phyloP scores from a whole-genome alignment of 169 alveolate genomes.

The Plasmodium yoelii region DNA sequence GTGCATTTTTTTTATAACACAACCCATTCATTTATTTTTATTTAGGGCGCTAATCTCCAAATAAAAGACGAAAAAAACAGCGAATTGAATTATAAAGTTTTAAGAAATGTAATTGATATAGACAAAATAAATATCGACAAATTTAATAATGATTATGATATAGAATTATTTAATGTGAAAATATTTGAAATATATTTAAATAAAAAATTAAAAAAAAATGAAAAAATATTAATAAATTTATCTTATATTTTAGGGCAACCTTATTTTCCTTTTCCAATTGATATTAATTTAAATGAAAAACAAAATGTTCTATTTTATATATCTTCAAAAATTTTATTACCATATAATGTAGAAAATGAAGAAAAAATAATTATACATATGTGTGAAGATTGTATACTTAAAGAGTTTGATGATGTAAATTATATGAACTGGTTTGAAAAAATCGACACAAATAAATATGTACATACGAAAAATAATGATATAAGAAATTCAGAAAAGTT shows the following conservation, averaged over 20 bases:
- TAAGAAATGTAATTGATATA: slow-evolving; percentile 11
- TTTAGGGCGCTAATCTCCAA: slow-evolving; percentile 33
- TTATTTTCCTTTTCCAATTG: slow-evolving; percentile 44
- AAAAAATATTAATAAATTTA: slow-evolving; percentile 3
- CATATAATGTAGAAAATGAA: slow-evolving; percentile 40
- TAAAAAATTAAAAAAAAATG: slow-evolving; percentile 18
- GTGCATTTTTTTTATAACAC: neutral
- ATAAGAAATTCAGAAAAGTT: too few species aligned
- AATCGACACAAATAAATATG: slow-evolving; percentile 22
- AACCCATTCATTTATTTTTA: too few species aligned
- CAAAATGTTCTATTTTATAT: slow-evolving; percentile 47
- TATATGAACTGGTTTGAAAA: slow-evolving; percentile 34
- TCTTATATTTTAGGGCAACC: slow-evolving; percentile 51
- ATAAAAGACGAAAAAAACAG: slow-evolving; percentile 22
- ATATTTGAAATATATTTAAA: slow-evolving; percentile 26
- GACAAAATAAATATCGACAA: slow-evolving; percentile 25
- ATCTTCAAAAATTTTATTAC: slow-evolving; percentile 41
- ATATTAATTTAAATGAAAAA: slow-evolving; percentile 25
- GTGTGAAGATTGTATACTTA: slow-evolving; percentile 31
- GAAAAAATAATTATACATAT: slow-evolving; percentile 39
- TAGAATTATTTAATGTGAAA: slow-evolving; percentile 27
- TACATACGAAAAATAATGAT: neutral
- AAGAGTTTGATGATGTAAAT: slow-evolving; percentile 7
- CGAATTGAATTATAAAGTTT: slow-evolving; percentile 8
- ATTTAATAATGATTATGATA: slow-evolving; percentile 35